Base-by-base conservation (phyloP, 2,329 filamentous ascomycete genomes). In the Pyricularia sp. region DNA sequence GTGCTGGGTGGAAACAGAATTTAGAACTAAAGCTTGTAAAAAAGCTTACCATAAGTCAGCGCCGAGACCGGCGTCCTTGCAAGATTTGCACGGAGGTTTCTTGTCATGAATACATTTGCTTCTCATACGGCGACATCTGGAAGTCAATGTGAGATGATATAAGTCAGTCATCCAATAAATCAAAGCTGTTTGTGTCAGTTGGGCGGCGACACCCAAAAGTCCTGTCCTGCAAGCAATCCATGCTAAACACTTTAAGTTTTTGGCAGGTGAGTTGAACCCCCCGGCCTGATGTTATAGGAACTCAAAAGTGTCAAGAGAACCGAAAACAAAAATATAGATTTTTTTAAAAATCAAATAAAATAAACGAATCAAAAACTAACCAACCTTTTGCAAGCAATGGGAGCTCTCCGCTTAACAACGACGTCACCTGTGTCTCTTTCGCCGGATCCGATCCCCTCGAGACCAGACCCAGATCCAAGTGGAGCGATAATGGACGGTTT, bases 41-140 rank as follows among this genome's bases (percentile, higher is more conserved):
- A 61, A 26, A 65, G 33, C 79, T 75, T 77, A 86, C 84, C 85
- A 87, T 74, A 84, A 83, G 28, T 80, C 78, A 12, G 81, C 73
- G 26, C 75, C 74, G 23, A 84, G 77, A n/a, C 83, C 84, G 14
- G 84, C 82, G 67, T 84, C 81, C 25, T 76, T 74, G 71, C 85
- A 88, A 5, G 82, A 78, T 69, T 84, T 82, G 71, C 85, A 88
- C 11, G 73, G 73, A 23, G 72, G 70, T 30, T 71, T 70, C 26
- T 70, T 71, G 10, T 69, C 68, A 50, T 74, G 73, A 14, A 74
- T 67, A 65, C 73, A 74, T 31, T 74, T 74, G 70, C 72, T 74
- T 25, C 72, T 68, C 72, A 72, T 72, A 33, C 73, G 73, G 14
- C 73, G 72, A 61, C 73, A 74, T 68, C 73, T 72, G 33, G 26